Base-by-base conservation (phyloP, 306 rosid species). In the Castanopsis chinensis region DNA sequence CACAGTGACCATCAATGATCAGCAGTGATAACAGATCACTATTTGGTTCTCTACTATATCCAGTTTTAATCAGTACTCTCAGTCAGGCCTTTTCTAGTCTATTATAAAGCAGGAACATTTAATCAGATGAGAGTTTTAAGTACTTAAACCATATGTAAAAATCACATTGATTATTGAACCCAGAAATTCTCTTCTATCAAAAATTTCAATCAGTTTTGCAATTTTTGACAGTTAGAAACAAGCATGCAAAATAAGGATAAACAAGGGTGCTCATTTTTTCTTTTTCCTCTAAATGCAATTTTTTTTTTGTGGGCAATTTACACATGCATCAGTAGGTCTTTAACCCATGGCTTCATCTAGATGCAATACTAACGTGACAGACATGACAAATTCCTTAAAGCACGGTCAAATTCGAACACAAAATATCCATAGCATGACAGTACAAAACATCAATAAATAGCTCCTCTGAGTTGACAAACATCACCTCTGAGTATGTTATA, bases 401-500 rank as follows among this genome's bases (percentile, higher is more conserved):
- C 23, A 67, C 37, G 49, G 53, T 68, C 72, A n/a, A 68, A 35
- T 52, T 37, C 27, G 35, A 19, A 18, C 71, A 18, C 56, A 60
- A 12, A 69, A 61, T 78, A 35, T 57, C 37, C 21, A 25, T 19
- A 61, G 71, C 64, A 65, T 17, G 23, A 72, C 43, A 53, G 41
- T 61, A 58, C 54, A 74, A 78, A 52, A 72, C 56, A 59, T 68
- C 37, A 54, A 60, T 60, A 64, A 70, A 75, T 58, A 4, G 7
- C 32, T 59, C 23, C 32, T 59, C 11, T 3, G 20, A 10, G 27
- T 68, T 19, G 9, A 68, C 19, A 35, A 35, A 57, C 76, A 41
- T 80, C 78, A 92, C 97, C 92, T 88, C 83, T 74, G 82, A 85
- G 82, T 87, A 91, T 45, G 79, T 79, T 63, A 88, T 17, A 90